A percentile compares a stretch with the other conserved stretches of the same genome.
Evolutionary conservation across 139 green algal species (phyloP).

Genomic region (Desmodesmus armatus): DNA sequence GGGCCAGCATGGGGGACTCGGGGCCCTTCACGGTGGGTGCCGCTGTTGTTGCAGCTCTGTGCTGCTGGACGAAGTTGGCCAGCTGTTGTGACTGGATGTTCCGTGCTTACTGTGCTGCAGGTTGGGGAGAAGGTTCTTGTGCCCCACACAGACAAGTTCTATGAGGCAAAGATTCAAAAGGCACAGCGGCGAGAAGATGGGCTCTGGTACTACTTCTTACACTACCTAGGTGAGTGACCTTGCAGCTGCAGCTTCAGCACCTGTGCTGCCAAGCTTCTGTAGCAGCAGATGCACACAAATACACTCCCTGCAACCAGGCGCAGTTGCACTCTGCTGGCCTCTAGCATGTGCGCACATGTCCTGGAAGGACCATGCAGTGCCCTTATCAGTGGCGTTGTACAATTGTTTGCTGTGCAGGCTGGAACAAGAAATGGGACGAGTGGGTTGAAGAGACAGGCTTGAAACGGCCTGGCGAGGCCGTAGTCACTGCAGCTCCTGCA

Average conservation of each 20-base stretch:
- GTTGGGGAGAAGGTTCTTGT: conserved; percentile 76
- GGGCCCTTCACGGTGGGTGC: not conserved
- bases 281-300: too few species aligned
- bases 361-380: too few species aligned
- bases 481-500: not conserved
- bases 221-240: conserved; percentile 69
- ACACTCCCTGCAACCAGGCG: too few species aligned
- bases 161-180: conserved; percentile 78
- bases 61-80: not conserved
- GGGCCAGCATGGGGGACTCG: conserved; percentile 6
- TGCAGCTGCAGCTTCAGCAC: not conserved
- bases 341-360: too few species aligned
- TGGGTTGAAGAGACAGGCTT: conserved; percentile 79
- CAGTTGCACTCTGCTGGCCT: too few species aligned
- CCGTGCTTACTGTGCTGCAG: too few species aligned
- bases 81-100: conserved; percentile 21
- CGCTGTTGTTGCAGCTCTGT: not conserved
- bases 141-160: conserved; percentile 78
- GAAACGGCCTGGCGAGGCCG: conserved; percentile 25
- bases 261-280: too few species aligned
- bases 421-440: conserved; percentile 87
- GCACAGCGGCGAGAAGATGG: conserved; percentile 54
- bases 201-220: conserved; percentile 75
- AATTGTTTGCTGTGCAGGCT: conserved; percentile 40
- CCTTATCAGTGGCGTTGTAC: not conserved